Base-by-base conservation (phyloP, 1,284 basidiomycete species). In the Inonotus hispidus region DNA sequence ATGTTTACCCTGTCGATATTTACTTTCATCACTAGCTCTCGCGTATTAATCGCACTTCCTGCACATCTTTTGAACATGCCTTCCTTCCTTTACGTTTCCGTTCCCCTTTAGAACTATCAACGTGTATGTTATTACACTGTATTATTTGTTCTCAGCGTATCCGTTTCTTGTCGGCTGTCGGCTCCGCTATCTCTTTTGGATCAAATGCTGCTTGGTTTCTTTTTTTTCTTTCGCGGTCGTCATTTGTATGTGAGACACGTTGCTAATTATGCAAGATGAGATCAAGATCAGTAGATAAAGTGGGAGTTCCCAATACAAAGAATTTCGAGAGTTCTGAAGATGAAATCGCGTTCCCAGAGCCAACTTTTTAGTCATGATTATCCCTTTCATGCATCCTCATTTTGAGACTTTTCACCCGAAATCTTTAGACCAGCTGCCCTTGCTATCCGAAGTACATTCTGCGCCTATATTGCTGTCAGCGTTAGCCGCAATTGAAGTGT, bases 371-470 rank as follows among this genome's bases (percentile, higher is more conserved):
- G 3, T 32, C 32, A 4, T 32, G 4, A 32, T 32, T 3, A 32
- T 32, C 32, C 27, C 19, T 49, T 49, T 25, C 47, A 49, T 49
- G 14, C 19, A 49, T 49, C 47, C 7, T 49, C 47, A 27, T 52
- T 52, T 52, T n/a, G 11, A 1, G 27, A 16, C 25, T 11, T n/a
- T 45, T 41, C 37, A 13, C 37, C 67, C 3, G 90, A 87, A 55
- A 92, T 84, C 11, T 75, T 68, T 56, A 92, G 71, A 0, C 84
- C 82, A 3, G 89, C 90, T 35, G 82, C 79, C 62, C 74, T 73
- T 0, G 92, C 92, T 55, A 85, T 75, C 0, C 74, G 73, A 37
- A 95, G 76, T 4, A 81, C 81, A 53, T 82, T 84, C 68, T 84
- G 77, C 1, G 92, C 92, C 86, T 90, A 19, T 4, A 32, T 23